Conservation (phyloP, 2,329 filamentous ascomycete genomes). For the Colletotrichum truncatum region DNA sequence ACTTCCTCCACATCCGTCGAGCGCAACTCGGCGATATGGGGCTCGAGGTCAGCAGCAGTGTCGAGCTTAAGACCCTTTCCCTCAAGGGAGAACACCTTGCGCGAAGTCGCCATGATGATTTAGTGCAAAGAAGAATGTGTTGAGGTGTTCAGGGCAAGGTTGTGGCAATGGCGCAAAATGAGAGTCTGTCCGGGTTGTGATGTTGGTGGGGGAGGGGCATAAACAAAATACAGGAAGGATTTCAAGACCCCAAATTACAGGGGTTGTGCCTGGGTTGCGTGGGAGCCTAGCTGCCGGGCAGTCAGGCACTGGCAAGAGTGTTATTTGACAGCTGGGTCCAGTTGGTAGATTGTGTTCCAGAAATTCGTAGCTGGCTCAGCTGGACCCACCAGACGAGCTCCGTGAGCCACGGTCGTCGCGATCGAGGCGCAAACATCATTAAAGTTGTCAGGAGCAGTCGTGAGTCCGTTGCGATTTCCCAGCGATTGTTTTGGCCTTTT, state of each 20-base stretch:
- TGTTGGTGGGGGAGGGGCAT: conserved; percentile 29
- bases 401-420: conserved; percentile 25
- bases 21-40: conserved; percentile 80
- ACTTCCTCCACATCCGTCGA: conserved; percentile 86
- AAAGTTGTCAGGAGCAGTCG: conserved; percentile 9
- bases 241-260: conserved; percentile 24
- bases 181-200: conserved; percentile 18
- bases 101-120: conserved; percentile 23
- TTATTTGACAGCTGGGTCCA: background rate
- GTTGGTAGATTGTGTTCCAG: background rate
- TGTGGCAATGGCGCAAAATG: conserved; percentile 26
- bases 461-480: background rate
- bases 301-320: background rate
- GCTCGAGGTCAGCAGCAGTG: conserved; percentile 84
- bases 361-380: background rate
- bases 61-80: conserved; percentile 93
- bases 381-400: conserved; percentile 23
- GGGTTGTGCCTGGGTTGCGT: conserved; percentile 16
- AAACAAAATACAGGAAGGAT: conserved; percentile 25
- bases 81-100: conserved; percentile 86
- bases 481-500: conserved; percentile 4
- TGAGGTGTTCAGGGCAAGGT: conserved; percentile 4
- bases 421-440: conserved; percentile 29
- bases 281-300: conserved; percentile 14
- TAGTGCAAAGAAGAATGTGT: background rate